Conservation (phyloP, 345 rosid species). For the Zanthoxylum bungeanum region DNA sequence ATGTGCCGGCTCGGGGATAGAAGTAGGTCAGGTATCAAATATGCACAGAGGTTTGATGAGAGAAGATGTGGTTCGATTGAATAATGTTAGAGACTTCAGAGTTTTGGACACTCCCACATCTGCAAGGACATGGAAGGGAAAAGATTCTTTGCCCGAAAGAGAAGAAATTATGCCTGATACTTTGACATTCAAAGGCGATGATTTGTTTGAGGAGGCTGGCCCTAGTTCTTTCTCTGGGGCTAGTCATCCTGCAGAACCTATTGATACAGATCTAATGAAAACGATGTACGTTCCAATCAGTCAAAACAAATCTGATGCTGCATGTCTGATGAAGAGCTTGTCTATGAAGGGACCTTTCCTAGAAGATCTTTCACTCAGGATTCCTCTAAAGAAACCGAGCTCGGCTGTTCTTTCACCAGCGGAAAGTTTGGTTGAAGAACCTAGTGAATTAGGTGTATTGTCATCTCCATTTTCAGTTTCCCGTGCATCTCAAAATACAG, state of each 20-base stretch:
- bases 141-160: slow-evolving; percentile 38
- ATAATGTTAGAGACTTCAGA: slow-evolving; percentile 25
- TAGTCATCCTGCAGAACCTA: slow-evolving; percentile 94
- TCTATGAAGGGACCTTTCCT: slow-evolving; percentile 69
- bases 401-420: slow-evolving; percentile 52
- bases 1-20: slow-evolving; percentile 25
- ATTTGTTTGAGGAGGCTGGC: slow-evolving; percentile 66
- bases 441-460: slow-evolving; percentile 33
- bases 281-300: slow-evolving; percentile 61
- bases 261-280: slow-evolving; percentile 78
- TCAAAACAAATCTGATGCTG: slow-evolving; percentile 61
- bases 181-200: slow-evolving; percentile 42
- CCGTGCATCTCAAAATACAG: slow-evolving; percentile 66
- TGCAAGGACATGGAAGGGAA: slow-evolving; percentile 57
- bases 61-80: slow-evolving; percentile 38
- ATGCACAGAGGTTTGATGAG: slow-evolving; percentile 40
- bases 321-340: slow-evolving; percentile 64
- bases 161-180: slow-evolving; percentile 44
- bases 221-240: slow-evolving; percentile 81
- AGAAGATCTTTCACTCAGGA: slow-evolving; percentile 67
- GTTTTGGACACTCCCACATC: slow-evolving; percentile 34
- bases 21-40: slow-evolving; percentile 39
- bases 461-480: slow-evolving; percentile 57
- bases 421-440: slow-evolving; percentile 69
- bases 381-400: slow-evolving; percentile 60